These are phyloP conservation scores for Racocetra persica DNA, from an alignment of 371 early-diverging fungal genomes.

Conservation along the genomic window DNA sequence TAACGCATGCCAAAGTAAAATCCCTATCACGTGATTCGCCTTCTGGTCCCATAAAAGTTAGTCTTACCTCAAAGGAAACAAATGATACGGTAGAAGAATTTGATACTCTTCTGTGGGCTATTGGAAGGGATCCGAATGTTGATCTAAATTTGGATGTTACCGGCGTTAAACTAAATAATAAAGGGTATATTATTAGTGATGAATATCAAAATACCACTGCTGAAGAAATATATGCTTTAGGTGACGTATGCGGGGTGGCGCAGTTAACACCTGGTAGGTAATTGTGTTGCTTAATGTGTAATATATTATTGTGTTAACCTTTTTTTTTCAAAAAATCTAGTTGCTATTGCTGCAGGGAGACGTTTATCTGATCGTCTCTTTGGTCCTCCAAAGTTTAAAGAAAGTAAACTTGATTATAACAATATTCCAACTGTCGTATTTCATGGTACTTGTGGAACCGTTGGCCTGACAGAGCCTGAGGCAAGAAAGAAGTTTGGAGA, in stretches of 20 bases:
- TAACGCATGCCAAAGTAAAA: conserved; percentile 68
- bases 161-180: conserved; percentile 66
- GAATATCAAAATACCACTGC: conserved; percentile 86
- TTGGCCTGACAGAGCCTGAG: conserved; percentile 89
- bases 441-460: conserved; percentile 90
- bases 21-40: conserved; percentile 49
- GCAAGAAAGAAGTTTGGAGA: conserved; percentile 80
- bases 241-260: conserved; percentile 92
- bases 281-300: conserved; percentile 38
- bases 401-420: conserved; percentile 86
- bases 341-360: conserved; percentile 96
- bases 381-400: conserved; percentile 72
- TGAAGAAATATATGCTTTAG: conserved; percentile 85
- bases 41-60: conserved; percentile 56
- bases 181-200: conserved; percentile 80
- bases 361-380: conserved; percentile 92
- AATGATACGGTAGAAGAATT: conserved; percentile 55
- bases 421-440: conserved; percentile 97
- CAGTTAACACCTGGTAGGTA: conserved; percentile 89
- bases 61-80: conserved; percentile 54
- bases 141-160: conserved; percentile 74
- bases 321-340: conserved; percentile 46
- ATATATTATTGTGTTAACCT: not conserved
- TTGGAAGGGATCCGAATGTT: conserved; percentile 87
- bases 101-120: conserved; percentile 83